Conservation (phyloP, 805 yeast genomes). For the Middelhovenomyces tepae region DNA sequence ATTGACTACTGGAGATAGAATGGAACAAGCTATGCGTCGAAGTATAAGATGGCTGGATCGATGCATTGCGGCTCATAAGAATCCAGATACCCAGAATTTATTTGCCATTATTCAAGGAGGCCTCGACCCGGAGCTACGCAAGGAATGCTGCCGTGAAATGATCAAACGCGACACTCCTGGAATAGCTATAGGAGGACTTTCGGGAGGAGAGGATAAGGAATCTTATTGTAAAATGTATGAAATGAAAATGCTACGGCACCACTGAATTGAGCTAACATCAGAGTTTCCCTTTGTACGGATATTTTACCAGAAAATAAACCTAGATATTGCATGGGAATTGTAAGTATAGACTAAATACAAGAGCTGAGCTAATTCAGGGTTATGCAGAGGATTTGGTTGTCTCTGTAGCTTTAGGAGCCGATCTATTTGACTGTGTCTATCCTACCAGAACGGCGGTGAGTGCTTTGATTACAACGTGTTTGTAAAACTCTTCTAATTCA, state of each 20-base stretch:
- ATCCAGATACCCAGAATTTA: conserved; percentile 34
- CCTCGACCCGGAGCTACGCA: conserved; percentile 31
- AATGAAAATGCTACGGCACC: background rate
- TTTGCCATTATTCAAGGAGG: conserved; percentile 41
- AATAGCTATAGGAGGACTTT: conserved; percentile 39
- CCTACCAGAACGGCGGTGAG: conserved; percentile 34
- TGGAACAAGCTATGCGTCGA: conserved; percentile 38
- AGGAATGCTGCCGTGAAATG: conserved; percentile 35
- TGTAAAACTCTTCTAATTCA: background rate
- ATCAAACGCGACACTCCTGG: conserved; percentile 37
- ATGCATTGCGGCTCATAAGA: conserved; percentile 35
- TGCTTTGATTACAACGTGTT: background rate
- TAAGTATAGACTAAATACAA: no score
- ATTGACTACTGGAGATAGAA: conserved; percentile 35
- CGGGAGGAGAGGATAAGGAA: conserved; percentile 38
- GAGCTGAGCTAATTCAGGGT: no score
- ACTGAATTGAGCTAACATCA: conserved; percentile 4
- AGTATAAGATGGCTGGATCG: conserved; percentile 38
- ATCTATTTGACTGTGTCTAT: conserved; percentile 38
- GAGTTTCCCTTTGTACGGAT: conserved; percentile 32
- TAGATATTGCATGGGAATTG: conserved; percentile 39
- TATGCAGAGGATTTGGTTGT: conserved; percentile 40
- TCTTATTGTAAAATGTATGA: conserved; percentile 30
- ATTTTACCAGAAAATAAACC: conserved; percentile 35
- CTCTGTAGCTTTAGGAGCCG: conserved; percentile 39